Base-by-base conservation (phyloP, 225 moss, liverwort and hornwort genomes). In the Sphagnum tenellum region DNA sequence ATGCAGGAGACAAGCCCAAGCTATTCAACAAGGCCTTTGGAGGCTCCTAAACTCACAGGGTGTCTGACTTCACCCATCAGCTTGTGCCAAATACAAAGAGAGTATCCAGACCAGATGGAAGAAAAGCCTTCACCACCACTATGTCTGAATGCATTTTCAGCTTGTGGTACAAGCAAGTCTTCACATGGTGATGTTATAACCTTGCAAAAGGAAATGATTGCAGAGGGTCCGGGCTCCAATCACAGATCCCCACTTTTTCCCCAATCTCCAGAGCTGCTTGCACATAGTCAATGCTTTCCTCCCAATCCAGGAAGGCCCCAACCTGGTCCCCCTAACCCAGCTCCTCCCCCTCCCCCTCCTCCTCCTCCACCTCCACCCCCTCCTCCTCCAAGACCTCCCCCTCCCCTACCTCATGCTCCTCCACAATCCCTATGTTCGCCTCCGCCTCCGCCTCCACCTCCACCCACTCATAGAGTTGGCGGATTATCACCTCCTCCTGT, bases 371-470 rank as follows among this genome's bases (percentile, higher is more conserved):
- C 59, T 52, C 58, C 61, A 45, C 49, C 64, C 13, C 12, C 49
- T 11, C 10, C 0, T 60, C 62, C 9, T 12, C 1, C 47, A 65
- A 70, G 57, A 58, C 59, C 50, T 13, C 50, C 70, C 2, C 54
- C 46, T 14, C 48, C 78, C 29, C 70, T 78, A 49, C 69, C 72
- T 2, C 73, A 66, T 46, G 69, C 66, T 62, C 50, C 64, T 4
- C 61, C 47, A 48, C 69, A 29, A 51, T 2, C 44, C 44, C 14
- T 52, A 12, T 56, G 69, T 50, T 61, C 72, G 44, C 71, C 78
- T 54, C 78, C 81, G 12, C 75, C 75, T 50, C 74, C 61, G 5
- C 8, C 12, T 3, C 46, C n/a, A 44, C 61, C 70, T 64, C 56
- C 54, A 3, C 64, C 64, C 3, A 29, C 29, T 29, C 29, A 29